Evolutionary conservation across 2,329 filamentous ascomycete genomes (phyloP).

Genomic region (Cercospora sp.): DNA sequence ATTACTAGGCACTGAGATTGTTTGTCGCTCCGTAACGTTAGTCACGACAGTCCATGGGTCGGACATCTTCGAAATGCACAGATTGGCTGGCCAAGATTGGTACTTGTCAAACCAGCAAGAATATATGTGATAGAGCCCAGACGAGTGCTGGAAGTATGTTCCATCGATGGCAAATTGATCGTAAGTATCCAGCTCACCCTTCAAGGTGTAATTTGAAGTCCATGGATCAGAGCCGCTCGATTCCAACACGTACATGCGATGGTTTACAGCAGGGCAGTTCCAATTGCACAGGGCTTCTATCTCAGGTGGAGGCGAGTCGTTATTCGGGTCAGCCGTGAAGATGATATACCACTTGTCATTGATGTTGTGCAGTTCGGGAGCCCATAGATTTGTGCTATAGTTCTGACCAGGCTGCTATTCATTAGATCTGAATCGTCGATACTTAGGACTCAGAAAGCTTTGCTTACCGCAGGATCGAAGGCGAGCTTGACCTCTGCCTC

Average conservation of each 20-base stretch:
- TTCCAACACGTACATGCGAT: conserved; percentile 55
- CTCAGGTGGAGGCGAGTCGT: conserved; percentile 49
- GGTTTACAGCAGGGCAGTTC: conserved; percentile 51
- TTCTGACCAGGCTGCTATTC: conserved; percentile 37
- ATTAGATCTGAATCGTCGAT: conserved; percentile 1
- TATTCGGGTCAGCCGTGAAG: conserved; percentile 53
- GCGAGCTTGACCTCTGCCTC: conserved; percentile 46
- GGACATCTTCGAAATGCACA: conserved; percentile 54
- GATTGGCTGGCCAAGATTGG: conserved; percentile 53
- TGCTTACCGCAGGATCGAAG: conserved; percentile 43
- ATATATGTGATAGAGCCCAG: conserved; percentile 45
- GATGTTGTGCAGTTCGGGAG: conserved; percentile 53
- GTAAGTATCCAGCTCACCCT: conserved; percentile 51
- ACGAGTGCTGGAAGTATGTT: conserved; percentile 51
- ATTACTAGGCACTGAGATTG: conserved; percentile 50
- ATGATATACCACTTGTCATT: conserved; percentile 53
- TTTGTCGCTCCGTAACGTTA: conserved; percentile 49
- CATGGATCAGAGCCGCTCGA: conserved; percentile 47
- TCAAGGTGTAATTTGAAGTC: conserved; percentile 48
- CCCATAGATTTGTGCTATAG: conserved; percentile 53
- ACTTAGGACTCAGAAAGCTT: neutral
- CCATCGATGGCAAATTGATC: conserved; percentile 57
- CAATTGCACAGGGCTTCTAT: conserved; percentile 52
- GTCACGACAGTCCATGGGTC: conserved; percentile 51
- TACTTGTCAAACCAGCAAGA: conserved; percentile 47